Base-by-base conservation (phyloP, 371 early-diverging fungal species). In the Mortierella sp. region DNA sequence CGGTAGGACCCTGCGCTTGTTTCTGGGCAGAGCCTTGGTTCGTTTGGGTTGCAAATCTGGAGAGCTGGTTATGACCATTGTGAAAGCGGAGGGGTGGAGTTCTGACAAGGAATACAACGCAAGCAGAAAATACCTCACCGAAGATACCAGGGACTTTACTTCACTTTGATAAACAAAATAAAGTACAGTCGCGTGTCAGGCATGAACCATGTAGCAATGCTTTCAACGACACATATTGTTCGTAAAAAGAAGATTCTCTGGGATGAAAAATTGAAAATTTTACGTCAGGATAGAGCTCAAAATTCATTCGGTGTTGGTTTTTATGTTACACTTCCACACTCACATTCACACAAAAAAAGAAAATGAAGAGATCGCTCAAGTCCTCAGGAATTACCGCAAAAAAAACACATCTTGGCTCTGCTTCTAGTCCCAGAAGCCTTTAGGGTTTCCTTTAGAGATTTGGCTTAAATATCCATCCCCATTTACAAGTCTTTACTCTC, bases 71-170 rank as follows among this genome's bases (percentile, higher is more conserved):
- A 72, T 81, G 76, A 81, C 76, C n/a, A 75, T 81, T 16, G 73
- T 81, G 30, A 81, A 81, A 60, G 81, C 81, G 0, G 76, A 81
- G 22, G 81, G 81, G 5, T 81, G 81, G 81, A 81, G 81, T 57
- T 75, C 81, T 0, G 76, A 75, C 45, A 81, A 72, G 63, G 81
- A 81, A 58, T 81, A 75, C 14, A 81, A 81, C 37, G 81, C 81
- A 9, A 71, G 72, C 52, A 67, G 81, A 14, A 62, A 61, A 58
- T 81, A 72, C 26, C 28, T 81, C 30, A 52, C 71, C 0, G 79
- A 79, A 37, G 60, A 60, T 60, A 39, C 35, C 58, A 40, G 22
- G 32, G 45, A 22, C 8, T 59, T 47, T 59, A 30, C 54, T 47
- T 24, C 40, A 37, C 18, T 45, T 47, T 49, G 22, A 30, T 64